Conservation (phyloP, 148 eudicot genomes). For the Cornus suecica region DNA sequence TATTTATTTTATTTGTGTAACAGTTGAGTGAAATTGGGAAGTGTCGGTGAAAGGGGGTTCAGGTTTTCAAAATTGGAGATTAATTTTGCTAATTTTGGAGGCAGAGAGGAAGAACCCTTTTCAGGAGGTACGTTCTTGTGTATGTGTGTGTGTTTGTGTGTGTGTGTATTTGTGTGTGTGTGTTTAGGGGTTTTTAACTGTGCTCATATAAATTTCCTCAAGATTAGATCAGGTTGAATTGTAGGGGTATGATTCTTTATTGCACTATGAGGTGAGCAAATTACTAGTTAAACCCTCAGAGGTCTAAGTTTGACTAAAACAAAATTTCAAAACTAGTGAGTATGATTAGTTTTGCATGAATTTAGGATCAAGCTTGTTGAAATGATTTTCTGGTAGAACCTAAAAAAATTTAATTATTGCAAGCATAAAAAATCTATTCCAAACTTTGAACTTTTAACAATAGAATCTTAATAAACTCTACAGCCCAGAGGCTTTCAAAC, state of each 20-base stretch:
- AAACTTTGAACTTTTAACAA: background rate
- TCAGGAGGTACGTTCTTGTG: background rate
- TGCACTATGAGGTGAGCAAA: background rate
- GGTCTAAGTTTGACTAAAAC: background rate
- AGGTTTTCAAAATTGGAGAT: background rate
- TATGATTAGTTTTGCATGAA: background rate
- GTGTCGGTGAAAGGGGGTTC: background rate
- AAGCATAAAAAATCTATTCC: background rate
- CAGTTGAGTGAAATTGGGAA: conserved; percentile 6
- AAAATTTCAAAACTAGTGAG: background rate
- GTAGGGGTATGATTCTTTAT: background rate
- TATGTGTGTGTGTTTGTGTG: background rate
- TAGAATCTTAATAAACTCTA: background rate
- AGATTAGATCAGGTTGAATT: conserved; percentile 4
- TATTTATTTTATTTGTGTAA: background rate
- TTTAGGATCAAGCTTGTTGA: background rate
- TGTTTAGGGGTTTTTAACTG: background rate
- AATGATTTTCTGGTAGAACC: background rate
- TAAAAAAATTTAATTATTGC: background rate
- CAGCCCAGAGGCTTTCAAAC: background rate
- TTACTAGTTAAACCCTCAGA: background rate
- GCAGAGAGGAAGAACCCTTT: background rate
- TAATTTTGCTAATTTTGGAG: background rate
- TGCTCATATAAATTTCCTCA: background rate
- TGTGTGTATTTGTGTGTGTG: background rate